Evolutionary conservation across 192 early-diverging fungal genomes (phyloP).

Genomic region (Globomyces pollinis-pini): DNA sequence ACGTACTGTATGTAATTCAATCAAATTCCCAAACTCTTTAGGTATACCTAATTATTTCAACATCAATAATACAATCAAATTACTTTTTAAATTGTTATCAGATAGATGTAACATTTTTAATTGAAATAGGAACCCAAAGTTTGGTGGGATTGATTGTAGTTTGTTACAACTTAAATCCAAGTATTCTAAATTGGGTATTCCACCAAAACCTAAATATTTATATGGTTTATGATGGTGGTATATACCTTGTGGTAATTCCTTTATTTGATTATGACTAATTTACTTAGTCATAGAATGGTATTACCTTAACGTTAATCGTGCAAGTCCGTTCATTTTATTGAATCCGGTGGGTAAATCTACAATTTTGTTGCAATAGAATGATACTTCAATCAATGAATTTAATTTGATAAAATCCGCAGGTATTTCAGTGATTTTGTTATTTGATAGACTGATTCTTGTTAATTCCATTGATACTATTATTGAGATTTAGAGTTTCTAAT

Average conservation of each 20-base stretch:
- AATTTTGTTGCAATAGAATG: neutral
- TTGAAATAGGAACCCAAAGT: constrained; percentile 36
- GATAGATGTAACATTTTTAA: constrained; percentile 28
- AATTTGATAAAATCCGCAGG: constrained; percentile 19
- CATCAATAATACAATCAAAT: neutral
- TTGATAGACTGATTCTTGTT: neutral
- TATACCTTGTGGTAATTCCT: constrained; percentile 30
- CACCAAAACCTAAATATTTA: no score
- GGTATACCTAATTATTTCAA: no score
- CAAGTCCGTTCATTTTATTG: constrained; percentile 19
- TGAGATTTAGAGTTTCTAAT: neutral
- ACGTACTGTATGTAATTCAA: constrained; percentile 21
- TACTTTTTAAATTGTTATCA: constrained; percentile 24
- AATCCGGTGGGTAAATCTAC: constrained; percentile 1
- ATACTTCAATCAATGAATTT: neutral
- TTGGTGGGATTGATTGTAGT: constrained; percentile 26
- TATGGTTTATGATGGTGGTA: no score
- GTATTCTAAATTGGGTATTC: constrained; percentile 22
- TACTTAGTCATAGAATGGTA: no score
- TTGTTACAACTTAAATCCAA: constrained; percentile 31
- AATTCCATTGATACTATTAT: neutral
- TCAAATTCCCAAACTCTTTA: constrained; percentile 32
- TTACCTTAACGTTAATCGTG: neutral
- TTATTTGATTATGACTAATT: constrained; percentile 27
- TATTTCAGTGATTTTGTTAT: constrained; percentile 28